A percentile compares a stretch with the other conserved stretches of the same genome.
Evolutionary conservation across 441 rosid species (phyloP).

Genomic region (Omphalea diandra): DNA sequence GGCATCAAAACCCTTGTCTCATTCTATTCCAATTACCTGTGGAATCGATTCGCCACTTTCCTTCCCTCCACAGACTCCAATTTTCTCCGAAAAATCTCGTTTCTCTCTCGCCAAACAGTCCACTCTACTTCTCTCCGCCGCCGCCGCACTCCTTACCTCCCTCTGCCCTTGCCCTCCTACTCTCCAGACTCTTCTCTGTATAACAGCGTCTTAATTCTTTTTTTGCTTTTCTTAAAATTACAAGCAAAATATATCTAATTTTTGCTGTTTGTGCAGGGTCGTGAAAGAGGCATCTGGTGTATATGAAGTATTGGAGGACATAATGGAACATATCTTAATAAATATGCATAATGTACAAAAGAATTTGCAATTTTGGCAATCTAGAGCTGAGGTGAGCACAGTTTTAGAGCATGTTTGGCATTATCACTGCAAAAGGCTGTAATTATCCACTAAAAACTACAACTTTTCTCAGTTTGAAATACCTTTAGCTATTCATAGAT

Average conservation of each 20-base stretch:
- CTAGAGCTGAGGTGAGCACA: slow-evolving; percentile 68
- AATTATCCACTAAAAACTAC: too few relatives aligned
- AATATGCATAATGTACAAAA: slow-evolving; percentile 68
- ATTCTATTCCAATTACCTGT: slow-evolving; percentile 48
- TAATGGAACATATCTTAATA: slow-evolving; percentile 50
- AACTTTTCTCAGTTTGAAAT: too few relatives aligned
- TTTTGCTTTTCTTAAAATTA: too few relatives aligned
- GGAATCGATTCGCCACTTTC: slow-evolving; percentile 52
- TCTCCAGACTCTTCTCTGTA: slow-evolving; percentile 52
- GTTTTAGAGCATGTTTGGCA: too few relatives aligned
- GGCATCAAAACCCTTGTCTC: slow-evolving; percentile 41
- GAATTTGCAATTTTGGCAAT: slow-evolving; percentile 84
- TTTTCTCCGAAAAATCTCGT: slow-evolving; percentile 48
- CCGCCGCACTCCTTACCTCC: slow-evolving; percentile 43
- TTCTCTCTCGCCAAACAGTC: slow-evolving; percentile 43
- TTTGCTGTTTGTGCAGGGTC: slow-evolving; percentile 43
- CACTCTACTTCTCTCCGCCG: slow-evolving; percentile 15
- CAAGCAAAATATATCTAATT: too few relatives aligned
- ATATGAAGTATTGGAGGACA: slow-evolving; percentile 61
- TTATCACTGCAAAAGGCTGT: too few relatives aligned
- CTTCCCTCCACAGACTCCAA: slow-evolving; percentile 36
- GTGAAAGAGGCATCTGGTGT: slow-evolving; percentile 43
- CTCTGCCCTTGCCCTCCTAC: slow-evolving; percentile 69
- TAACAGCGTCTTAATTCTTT: background rate
- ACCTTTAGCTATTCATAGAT: too few relatives aligned